phyloP scores from a whole-genome alignment of 2,329 filamentous ascomycete genomes.

The Colletotrichum paranaense region DNA sequence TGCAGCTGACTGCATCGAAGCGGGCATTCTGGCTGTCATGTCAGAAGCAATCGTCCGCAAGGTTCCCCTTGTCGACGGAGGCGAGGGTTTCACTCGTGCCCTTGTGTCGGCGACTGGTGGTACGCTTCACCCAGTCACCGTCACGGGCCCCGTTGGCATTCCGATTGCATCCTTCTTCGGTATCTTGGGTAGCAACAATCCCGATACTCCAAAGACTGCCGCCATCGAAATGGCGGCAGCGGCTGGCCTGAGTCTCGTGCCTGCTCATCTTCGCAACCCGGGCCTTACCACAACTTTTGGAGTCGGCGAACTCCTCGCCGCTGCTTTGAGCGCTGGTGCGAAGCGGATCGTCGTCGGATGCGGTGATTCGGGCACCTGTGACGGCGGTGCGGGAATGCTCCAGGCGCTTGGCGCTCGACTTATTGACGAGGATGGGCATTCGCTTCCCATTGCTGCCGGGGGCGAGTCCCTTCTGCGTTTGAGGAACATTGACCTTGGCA shows the following conservation, averaged over 20 bases:
- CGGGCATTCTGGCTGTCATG: slow-evolving; percentile 56
- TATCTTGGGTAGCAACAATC: slow-evolving; percentile 46
- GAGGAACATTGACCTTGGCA: slow-evolving; percentile 51
- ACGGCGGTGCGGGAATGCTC: slow-evolving; percentile 64
- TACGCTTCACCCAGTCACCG: slow-evolving; percentile 46
- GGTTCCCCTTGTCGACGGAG: slow-evolving; percentile 63
- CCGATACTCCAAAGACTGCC: slow-evolving; percentile 47
- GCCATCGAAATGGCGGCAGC: slow-evolving; percentile 66
- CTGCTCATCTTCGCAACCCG: slow-evolving; percentile 55
- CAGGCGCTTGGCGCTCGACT: slow-evolving; percentile 62
- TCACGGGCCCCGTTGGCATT: slow-evolving; percentile 57
- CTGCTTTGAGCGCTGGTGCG: slow-evolving; percentile 58
- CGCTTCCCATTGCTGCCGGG: slow-evolving; percentile 52
- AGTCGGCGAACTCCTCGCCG: slow-evolving; percentile 59
- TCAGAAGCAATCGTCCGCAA: slow-evolving; percentile 56
- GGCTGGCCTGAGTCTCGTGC: slow-evolving; percentile 62
- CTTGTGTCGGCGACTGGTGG: slow-evolving; percentile 57
- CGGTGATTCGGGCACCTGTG: slow-evolving; percentile 65
- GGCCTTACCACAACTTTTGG: slow-evolving; percentile 62
- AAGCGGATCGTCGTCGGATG: slow-evolving; percentile 61
- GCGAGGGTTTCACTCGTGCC: slow-evolving; percentile 62
- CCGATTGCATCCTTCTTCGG: slow-evolving; percentile 58
- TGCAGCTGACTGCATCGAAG: slow-evolving; percentile 63
- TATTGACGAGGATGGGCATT: slow-evolving; percentile 48
- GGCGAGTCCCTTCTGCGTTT: slow-evolving; percentile 52